Evolutionary conservation across 352 stramenopile species (phyloP).

Genomic region (Pythium insidiosum): DNA sequence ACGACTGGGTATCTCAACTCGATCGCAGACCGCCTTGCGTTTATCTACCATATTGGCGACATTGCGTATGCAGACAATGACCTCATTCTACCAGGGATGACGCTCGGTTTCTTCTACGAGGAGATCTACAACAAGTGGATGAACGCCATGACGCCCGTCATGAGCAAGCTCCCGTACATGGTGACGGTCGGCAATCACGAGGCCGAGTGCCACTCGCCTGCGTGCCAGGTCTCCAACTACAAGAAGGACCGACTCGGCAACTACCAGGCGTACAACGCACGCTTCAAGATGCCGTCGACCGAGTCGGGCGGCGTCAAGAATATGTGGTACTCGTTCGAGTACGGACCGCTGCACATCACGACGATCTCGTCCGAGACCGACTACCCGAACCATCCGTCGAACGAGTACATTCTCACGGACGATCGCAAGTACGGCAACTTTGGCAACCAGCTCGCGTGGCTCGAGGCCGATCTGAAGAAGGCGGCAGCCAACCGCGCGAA

Average conservation of each 20-base stretch:
- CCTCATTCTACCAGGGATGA: slow-evolving; percentile 13
- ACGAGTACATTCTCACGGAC: too few relatives aligned
- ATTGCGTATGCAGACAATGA: slow-evolving; percentile 46
- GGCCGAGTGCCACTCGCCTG: slow-evolving; percentile 73
- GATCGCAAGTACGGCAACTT: slow-evolving; percentile 35
- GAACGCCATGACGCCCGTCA: slow-evolving; percentile 43
- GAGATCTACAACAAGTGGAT: slow-evolving; percentile 85
- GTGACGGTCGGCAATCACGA: slow-evolving; percentile 83
- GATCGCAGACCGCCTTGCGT: slow-evolving; percentile 23
- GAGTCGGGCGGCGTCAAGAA: slow-evolving; percentile 53
- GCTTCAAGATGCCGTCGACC: slow-evolving; percentile 78
- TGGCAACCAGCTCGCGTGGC: slow-evolving; percentile 40
- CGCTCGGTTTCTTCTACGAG: slow-evolving; percentile 76
- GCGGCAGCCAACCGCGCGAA: slow-evolving; percentile 32
- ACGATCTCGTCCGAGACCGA: slow-evolving; percentile 79
- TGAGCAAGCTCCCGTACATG: slow-evolving; percentile 76
- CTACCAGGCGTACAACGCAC: slow-evolving; percentile 78
- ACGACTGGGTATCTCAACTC: slow-evolving; percentile 30
- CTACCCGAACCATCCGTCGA: slow-evolving; percentile 24
- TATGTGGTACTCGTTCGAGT: slow-evolving; percentile 88
- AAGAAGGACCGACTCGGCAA: slow-evolving; percentile 60
- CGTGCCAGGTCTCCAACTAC: slow-evolving; percentile 33
- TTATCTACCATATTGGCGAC: slow-evolving; percentile 71
- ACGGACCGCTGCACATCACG: slow-evolving; percentile 77
- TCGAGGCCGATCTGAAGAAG: slow-evolving; percentile 37